Percentiles rank a stretch among this genome's conserved stretches.
Conservation (phyloP, 2,329 filamentous ascomycete species). For the Botrytis sinoallii region DNA sequence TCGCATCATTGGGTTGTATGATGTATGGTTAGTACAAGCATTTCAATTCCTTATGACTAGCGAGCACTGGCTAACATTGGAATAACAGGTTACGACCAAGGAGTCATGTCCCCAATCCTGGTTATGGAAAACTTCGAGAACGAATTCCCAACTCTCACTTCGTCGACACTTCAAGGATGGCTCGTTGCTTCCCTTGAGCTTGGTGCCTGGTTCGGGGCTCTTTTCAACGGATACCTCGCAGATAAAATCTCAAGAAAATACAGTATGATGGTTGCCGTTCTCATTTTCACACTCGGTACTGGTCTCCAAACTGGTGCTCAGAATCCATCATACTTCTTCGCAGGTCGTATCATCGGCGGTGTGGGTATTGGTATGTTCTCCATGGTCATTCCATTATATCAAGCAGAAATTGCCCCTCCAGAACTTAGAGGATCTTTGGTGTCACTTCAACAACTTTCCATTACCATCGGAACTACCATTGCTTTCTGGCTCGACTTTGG, state of each 20-base stretch:
- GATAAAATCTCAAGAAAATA: slow-evolving; percentile 52
- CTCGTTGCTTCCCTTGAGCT: slow-evolving; percentile 39
- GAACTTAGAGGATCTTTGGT: slow-evolving; percentile 58
- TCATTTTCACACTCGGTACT: slow-evolving; percentile 51
- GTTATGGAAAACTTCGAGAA: slow-evolving; percentile 41
- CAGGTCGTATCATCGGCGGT: slow-evolving; percentile 48
- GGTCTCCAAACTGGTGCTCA: slow-evolving; percentile 42
- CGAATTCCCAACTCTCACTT: slow-evolving; percentile 37
- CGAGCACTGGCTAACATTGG: not conserved
- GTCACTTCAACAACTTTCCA: slow-evolving; percentile 59
- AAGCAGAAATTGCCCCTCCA: slow-evolving; percentile 55
- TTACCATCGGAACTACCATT: slow-evolving; percentile 47
- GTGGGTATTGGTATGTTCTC: slow-evolving; percentile 51
- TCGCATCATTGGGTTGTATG: slow-evolving; percentile 33
- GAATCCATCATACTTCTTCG: slow-evolving; percentile 52
- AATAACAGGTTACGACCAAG: slow-evolving; percentile 36
- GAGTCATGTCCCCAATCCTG: slow-evolving; percentile 39
- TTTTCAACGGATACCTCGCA: slow-evolving; percentile 38
- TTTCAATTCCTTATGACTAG: not conserved
- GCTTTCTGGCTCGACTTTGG: slow-evolving; percentile 59
- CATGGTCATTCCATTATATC: slow-evolving; percentile 54
- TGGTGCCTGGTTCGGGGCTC: slow-evolving; percentile 38
- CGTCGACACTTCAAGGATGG: slow-evolving; percentile 38
- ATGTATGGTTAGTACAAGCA: slow-evolving; percentile 33
- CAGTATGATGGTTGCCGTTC: slow-evolving; percentile 49